Conservation (phyloP, 2,329 filamentous ascomycete species). For the Epicoccum nigrum region DNA sequence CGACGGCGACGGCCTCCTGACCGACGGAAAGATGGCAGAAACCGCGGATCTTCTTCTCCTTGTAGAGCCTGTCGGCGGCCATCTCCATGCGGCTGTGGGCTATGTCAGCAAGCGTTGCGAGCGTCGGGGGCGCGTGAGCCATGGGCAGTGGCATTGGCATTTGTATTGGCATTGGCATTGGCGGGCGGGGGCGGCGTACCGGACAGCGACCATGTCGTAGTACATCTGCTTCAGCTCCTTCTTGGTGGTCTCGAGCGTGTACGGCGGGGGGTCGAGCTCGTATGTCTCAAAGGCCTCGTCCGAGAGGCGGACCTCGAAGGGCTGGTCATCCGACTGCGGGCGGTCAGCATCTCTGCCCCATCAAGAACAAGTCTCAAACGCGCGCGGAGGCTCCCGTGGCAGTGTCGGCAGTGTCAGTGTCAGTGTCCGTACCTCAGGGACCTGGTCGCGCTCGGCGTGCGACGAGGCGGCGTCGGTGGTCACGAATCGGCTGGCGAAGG, state of each 20-base stretch:
- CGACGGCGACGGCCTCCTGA: conserved; percentile 95
- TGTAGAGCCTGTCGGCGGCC: conserved; percentile 98
- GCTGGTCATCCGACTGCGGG: conserved; percentile 85
- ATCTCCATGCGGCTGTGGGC: conserved; percentile 92
- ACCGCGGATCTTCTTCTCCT: conserved; percentile 99
- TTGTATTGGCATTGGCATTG: too few relatives aligned
- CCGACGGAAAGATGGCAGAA: conserved; percentile 99
- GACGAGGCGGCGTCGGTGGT: conserved; percentile 95
- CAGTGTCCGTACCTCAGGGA: conserved; percentile 64
- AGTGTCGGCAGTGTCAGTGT: conserved; percentile 5
- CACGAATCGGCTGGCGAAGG: conserved; percentile 69
- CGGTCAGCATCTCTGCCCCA: conserved; percentile 25
- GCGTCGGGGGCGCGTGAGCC: too few relatives aligned
- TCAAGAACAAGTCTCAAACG: too few relatives aligned
- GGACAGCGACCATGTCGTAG: conserved; percentile 91
- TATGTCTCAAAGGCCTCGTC: conserved; percentile 99
- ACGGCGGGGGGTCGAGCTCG: conserved; percentile 93
- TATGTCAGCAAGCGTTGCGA: conserved; percentile 20
- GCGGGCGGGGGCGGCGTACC: conserved; percentile 70
- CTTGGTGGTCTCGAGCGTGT: conserved; percentile 93
- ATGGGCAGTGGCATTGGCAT: too few relatives aligned
- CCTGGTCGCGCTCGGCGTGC: conserved; percentile 79
- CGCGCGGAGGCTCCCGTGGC: conserved; percentile 11
- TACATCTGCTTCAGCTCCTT: conserved; percentile 99
- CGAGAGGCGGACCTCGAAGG: conserved; percentile 89